phyloP scores from a whole-genome alignment of 1,284 basidiomycete genomes.

The Ceratobasidium sp. region DNA sequence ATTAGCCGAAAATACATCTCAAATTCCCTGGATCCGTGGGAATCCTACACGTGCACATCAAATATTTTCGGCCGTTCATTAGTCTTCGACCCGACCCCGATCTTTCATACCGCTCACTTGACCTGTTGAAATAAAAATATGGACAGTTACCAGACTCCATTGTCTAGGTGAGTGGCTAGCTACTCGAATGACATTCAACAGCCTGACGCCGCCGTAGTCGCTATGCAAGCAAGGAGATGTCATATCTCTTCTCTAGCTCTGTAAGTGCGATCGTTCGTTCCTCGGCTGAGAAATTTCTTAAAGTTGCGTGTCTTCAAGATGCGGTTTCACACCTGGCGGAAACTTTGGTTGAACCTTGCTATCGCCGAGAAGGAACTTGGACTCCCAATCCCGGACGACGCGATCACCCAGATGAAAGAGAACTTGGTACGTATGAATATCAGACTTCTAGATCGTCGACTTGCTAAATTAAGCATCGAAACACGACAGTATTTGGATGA shows the following conservation, averaged over 20 bases:
- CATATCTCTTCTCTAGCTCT: conserved; percentile 91
- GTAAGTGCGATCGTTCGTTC: conserved; percentile 60
- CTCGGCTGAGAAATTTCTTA: neutral
- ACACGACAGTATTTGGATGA: conserved; percentile 76
- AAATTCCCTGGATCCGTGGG: conserved; percentile 38
- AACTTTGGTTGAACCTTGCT: conserved; percentile 96
- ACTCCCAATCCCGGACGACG: conserved; percentile 87
- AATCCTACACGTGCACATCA: conserved; percentile 10
- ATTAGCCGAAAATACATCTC: too few relatives aligned
- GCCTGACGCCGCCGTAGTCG: conserved; percentile 67
- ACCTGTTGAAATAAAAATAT: conserved; percentile 50
- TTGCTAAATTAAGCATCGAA: neutral
- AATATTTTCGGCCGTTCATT: conserved; percentile 39
- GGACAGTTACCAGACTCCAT: conserved; percentile 62
- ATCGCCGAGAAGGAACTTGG: conserved; percentile 97
- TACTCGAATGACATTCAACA: neutral
- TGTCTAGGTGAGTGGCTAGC: conserved; percentile 57
- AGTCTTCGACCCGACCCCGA: neutral
- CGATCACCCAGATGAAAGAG: conserved; percentile 92
- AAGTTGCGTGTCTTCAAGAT: conserved; percentile 66
- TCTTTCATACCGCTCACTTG: neutral
- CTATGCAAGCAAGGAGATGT: conserved; percentile 99
- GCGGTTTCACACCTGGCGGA: conserved; percentile 96
- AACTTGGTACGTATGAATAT: conserved; percentile 74
- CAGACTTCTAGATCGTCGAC: conserved; percentile 1